Evolutionary conservation across 2,329 filamentous ascomycete genomes (phyloP).

Genomic region (Fusarium oligoseptatum): DNA sequence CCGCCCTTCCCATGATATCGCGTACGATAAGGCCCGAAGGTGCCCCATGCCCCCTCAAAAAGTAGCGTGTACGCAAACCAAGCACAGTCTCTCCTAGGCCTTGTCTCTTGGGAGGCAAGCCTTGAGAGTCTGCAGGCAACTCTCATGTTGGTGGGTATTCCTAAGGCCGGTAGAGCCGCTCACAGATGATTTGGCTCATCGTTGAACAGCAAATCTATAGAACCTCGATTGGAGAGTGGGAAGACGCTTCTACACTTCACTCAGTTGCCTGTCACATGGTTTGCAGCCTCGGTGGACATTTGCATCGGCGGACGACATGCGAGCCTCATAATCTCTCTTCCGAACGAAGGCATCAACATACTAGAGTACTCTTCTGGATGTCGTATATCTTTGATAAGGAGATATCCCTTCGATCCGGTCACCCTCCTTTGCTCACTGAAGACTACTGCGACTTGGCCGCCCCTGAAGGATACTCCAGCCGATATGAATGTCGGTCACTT

Average conservation of each 20-base stretch:
- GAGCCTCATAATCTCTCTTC: not conserved
- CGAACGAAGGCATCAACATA: slow-evolving; percentile 48
- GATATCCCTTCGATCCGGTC: slow-evolving; percentile 38
- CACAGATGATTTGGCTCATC: not conserved
- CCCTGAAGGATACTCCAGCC: slow-evolving; percentile 45
- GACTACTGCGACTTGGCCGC: slow-evolving; percentile 65
- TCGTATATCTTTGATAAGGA: slow-evolving; percentile 48
- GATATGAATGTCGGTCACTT: not conserved
- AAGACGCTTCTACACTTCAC: slow-evolving; percentile 10
- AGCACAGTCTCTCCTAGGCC: not conserved
- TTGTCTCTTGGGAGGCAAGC: not conserved
- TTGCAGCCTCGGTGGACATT: slow-evolving; percentile 17
- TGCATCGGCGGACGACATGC: not conserved
- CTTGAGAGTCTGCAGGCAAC: slow-evolving; percentile 10
- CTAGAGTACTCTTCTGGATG: slow-evolving; percentile 44
- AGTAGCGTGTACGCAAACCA: not conserved
- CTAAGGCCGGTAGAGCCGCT: not conserved
- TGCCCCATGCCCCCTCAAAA: too few relatives aligned
- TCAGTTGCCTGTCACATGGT: slow-evolving; percentile 21
- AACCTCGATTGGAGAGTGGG: slow-evolving; percentile 10
- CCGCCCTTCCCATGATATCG: slow-evolving; percentile 1
- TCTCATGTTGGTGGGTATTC: slow-evolving; percentile 13
- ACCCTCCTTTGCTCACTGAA: slow-evolving; percentile 50
- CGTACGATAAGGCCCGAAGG: not conserved
- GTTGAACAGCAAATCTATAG: slow-evolving; percentile 12